Evolutionary conservation across 2,329 filamentous ascomycete species (phyloP).

Genomic region (Albophoma yamanashiensis): DNA sequence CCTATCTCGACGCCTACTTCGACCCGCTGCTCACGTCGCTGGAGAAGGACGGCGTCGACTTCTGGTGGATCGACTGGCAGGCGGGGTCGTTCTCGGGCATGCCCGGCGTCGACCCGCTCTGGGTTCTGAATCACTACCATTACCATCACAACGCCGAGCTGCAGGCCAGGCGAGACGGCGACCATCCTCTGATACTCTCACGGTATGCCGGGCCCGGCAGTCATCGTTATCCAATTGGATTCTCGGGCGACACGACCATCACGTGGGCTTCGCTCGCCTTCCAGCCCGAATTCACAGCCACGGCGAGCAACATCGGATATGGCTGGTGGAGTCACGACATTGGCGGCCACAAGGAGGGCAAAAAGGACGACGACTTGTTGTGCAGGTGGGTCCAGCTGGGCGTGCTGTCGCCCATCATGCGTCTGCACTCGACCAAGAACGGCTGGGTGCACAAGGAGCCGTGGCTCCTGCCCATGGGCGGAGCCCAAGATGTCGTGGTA

Average conservation of each 20-base stretch:
- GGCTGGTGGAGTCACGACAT: constrained; percentile 62
- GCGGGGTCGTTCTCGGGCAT: constrained; percentile 45
- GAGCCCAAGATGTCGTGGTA: constrained; percentile 34
- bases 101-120: constrained; percentile 49
- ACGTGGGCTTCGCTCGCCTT: constrained; percentile 51
- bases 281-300: constrained; percentile 57
- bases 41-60: constrained; percentile 46
- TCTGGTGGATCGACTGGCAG: constrained; percentile 63
- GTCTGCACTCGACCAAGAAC: constrained; percentile 48
- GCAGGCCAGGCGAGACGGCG: constrained; percentile 20
- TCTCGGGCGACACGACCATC: constrained; percentile 50
- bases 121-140: constrained; percentile 56
- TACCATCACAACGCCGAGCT: constrained; percentile 38
- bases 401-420: constrained; percentile 49
- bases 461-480: constrained; percentile 32
- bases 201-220: constrained; percentile 52
- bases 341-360: constrained; percentile 49
- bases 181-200: constrained; percentile 42
- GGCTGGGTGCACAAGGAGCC: constrained; percentile 52
- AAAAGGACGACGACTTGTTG: constrained; percentile 45
- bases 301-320: constrained; percentile 55
- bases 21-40: constrained; percentile 43
- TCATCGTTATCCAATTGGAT: constrained; percentile 54
- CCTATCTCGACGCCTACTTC: constrained; percentile 48
- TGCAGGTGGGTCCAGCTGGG: constrained; percentile 53